Evolutionary conservation across 1,284 basidiomycete genomes (phyloP).

Genomic region (Pseudozyma thailandica): DNA sequence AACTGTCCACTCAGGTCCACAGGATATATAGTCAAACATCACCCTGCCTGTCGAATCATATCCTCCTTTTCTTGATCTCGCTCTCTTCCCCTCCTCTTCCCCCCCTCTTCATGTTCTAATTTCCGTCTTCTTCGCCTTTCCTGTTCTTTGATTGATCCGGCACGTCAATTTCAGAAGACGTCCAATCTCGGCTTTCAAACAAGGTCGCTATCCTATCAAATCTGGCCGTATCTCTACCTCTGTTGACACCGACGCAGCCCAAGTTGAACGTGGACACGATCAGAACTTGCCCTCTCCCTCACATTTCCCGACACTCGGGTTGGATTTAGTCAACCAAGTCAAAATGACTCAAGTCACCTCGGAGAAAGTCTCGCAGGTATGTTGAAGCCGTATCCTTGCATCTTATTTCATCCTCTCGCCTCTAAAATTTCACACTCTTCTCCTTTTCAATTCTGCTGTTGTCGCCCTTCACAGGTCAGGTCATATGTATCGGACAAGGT

Average conservation of each 20-base stretch:
- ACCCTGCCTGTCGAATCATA: neutral
- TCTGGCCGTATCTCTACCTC: too few species aligned
- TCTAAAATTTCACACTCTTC: neutral
- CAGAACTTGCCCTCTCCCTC: too few species aligned
- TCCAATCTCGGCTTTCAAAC: neutral
- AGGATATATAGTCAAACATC: neutral
- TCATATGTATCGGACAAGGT: constrained; percentile 34
- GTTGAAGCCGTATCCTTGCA: too few species aligned
- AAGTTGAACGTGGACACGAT: too few species aligned
- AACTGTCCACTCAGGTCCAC: neutral
- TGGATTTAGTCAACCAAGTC: neutral
- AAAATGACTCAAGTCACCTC: constrained; percentile 21
- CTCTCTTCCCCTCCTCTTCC: neutral
- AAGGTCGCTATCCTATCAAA: neutral
- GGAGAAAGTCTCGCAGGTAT: constrained; percentile 28
- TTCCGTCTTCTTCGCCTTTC: neutral
- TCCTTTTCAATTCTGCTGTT: neutral
- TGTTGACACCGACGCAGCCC: too few species aligned
- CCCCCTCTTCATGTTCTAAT: neutral
- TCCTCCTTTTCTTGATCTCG: neutral
- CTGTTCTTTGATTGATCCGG: too few species aligned
- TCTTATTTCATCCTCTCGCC: neutral
- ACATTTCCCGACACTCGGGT: constrained; percentile 2
- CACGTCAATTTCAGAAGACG: too few species aligned
- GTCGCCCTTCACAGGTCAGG: constrained; percentile 17